A percentile compares a stretch with the other conserved stretches of the same genome.
phyloP scores from a whole-genome alignment of 2,329 filamentous ascomycete species.

The Lachnellula suecica region DNA sequence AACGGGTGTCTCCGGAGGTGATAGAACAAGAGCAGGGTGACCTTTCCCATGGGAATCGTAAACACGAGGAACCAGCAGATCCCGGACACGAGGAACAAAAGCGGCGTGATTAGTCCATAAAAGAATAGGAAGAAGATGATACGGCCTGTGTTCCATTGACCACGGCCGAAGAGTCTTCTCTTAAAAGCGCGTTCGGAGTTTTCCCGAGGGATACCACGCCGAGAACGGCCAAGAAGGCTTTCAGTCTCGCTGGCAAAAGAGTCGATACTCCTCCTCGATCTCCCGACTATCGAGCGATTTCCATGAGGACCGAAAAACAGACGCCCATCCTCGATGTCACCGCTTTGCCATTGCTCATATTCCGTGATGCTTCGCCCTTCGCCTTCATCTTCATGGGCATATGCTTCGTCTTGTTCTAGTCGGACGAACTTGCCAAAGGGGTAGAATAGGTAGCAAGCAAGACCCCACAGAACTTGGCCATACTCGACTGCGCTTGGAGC shows the following conservation, averaged over 20 bases:
- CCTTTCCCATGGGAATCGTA: conserved; percentile 97
- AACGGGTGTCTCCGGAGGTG: conserved; percentile 91
- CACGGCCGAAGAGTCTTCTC: conserved; percentile 87
- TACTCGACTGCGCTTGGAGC: conserved; percentile 82
- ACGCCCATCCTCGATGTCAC: conserved; percentile 91
- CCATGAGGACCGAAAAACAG: conserved; percentile 86
- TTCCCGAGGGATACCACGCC: conserved; percentile 47
- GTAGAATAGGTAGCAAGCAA: conserved; percentile 87
- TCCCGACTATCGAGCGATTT: conserved; percentile 78
- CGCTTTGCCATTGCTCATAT: conserved; percentile 98
- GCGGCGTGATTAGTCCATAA: conserved; percentile 86
- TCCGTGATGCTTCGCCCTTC: conserved; percentile 97
- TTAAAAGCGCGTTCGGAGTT: conserved; percentile 56
- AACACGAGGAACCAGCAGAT: conserved; percentile 98
- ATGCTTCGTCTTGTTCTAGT: conserved; percentile 89
- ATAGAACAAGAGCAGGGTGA: conserved; percentile 84
- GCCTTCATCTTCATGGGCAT: conserved; percentile 89
- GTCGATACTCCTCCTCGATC: conserved; percentile 84
- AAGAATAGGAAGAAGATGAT: conserved; percentile 97
- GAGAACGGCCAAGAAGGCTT: conserved; percentile 73
- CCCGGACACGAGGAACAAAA: conserved; percentile 79
- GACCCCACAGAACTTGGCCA: conserved; percentile 78
- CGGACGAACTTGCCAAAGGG: conserved; percentile 97
- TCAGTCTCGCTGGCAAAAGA: conserved; percentile 83
- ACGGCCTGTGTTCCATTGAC: conserved; percentile 91